Evolutionary conservation across 345 rosid genomes (phyloP), one percentile per base, ranked within the genome.

Genomic region (Corchorus olitorius): DNA sequence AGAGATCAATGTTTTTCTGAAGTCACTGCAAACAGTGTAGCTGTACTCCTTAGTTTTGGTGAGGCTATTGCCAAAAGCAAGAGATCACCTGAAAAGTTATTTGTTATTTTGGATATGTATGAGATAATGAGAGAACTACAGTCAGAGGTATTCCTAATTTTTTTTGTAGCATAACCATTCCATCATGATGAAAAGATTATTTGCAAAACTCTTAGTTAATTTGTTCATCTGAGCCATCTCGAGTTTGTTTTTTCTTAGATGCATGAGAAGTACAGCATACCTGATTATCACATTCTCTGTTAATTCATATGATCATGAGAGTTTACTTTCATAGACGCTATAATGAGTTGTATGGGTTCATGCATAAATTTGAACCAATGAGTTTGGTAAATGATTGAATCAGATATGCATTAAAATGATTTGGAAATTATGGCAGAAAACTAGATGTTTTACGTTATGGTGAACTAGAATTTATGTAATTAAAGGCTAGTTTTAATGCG

Each of bases 1-100:
- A 89, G 86, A 81, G 99, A 97, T 72, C 95, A 86, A 81, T 89
- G 91, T 78, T 97, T 90, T 86, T 90, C 93, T 61, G 98, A 97
- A 88, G 92, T 92, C 83, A 88, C 97, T 14, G 89, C 85, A 41
- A 92, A 87, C 77, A 86, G 95, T 83, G 90, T 97, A 55, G 77
- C 93, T 45, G 80, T 87, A 80, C 93, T 97, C 46, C 97, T 91
- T 83, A 97, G 98, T 83, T 94, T 97, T 56, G 97, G 99, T 22
- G 99, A 97, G 75, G 97, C 97, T 59, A 86, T 97, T 45, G 97
- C 99, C 59, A 97, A 85, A 87, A 94, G 99, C 91, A 97, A 92
- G 86, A 88, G 99, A 83, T 97, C 99, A 2, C 98, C 99, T 0
- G 98, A 97, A 79, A 94, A 94, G 70, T 75, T 97, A 39, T 97